Base-by-base conservation (phyloP, 805 yeast species). In the Metschnikowia proteae region DNA sequence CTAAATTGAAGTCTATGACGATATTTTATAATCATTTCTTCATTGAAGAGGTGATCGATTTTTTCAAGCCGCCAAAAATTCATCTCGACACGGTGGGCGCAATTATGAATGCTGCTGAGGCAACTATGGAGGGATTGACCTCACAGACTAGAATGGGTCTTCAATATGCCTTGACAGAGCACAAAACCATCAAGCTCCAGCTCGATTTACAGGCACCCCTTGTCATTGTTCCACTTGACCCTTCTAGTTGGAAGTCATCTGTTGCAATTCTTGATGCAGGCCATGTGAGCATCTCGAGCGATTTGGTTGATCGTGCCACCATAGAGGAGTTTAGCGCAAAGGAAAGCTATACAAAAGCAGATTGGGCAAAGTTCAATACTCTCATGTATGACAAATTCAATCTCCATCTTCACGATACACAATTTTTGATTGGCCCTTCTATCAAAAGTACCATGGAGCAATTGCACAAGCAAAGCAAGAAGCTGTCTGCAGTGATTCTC, bases 231-330 rank as follows among this genome's bases (percentile, higher is more conserved):
- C 99, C 99, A 0, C 71, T 89, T 30, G 88, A 89, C 60, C 86
- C 96, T 0, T 75, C 81, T 9, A 80, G 80, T 54, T 83, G 88
- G 82, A 75, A 84, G 36, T 83, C 97, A 0, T 95, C 97, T 0
- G 96, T 96, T 55, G 88, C 91, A 3, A 81, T 94, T 17, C 74
- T 94, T 46, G 98, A 94, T 74, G 97, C 97, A 6, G 99, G 99
- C 61, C 97, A 92, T 64, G 84, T 95, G 25, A 83, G 89, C 54
- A 81, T 94, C 11, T 68, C 74, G 1, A 88, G 96, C 61, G 94
- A 91, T 58, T 75, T 92, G 36, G 94, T 83, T 3, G 87, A 86
- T 41, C 81, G 81, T 54, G 76, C 79, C 3, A 81, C 80, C 40
- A 77, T 90, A 27, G 82, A 83, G 44, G 83, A 82, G 49, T 80